Conservation (phyloP, 768 basidiomycete genomes). For the Kockovaella imperatae region DNA sequence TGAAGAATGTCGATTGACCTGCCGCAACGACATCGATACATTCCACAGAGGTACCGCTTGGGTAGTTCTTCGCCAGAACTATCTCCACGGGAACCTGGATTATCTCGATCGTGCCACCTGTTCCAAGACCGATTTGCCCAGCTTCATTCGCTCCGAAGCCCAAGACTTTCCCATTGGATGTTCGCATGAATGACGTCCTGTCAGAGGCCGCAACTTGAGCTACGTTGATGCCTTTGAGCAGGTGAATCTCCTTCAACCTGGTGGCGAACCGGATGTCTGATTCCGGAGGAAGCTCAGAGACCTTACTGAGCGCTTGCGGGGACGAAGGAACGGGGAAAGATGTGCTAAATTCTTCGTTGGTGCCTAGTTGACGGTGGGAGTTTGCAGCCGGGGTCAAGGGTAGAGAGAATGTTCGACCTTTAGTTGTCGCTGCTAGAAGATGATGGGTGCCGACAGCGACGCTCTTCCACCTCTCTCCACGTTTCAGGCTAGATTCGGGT, state of each 20-base stretch:
- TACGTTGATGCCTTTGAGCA: slow-evolving; percentile 57
- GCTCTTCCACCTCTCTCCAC: slow-evolving; percentile 67
- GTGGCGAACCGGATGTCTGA: slow-evolving; percentile 59
- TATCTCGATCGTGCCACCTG: slow-evolving; percentile 55
- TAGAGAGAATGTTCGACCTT: slow-evolving; percentile 69
- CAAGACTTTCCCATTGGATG: slow-evolving; percentile 62
- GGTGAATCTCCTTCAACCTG: slow-evolving; percentile 66
- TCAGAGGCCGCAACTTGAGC: slow-evolving; percentile 65
- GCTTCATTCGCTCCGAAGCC: slow-evolving; percentile 85
- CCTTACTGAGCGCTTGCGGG: slow-evolving; percentile 38
- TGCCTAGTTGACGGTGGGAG: slow-evolving; percentile 72
- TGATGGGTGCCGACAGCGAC: slow-evolving; percentile 62
- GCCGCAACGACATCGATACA: slow-evolving; percentile 65
- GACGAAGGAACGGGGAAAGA: slow-evolving; percentile 21
- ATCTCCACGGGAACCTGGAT: slow-evolving; percentile 81
- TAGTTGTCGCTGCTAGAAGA: slow-evolving; percentile 47
- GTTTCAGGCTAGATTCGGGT: slow-evolving; percentile 53
- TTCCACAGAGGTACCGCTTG: slow-evolving; percentile 52
- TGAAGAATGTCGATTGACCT: slow-evolving; percentile 57
- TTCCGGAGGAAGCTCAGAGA: slow-evolving; percentile 48
- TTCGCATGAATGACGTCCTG: slow-evolving; percentile 65
- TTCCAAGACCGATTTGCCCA: slow-evolving; percentile 76
- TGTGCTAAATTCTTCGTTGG: slow-evolving; percentile 56
- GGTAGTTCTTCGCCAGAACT: slow-evolving; percentile 57
- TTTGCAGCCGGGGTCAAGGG: slow-evolving; percentile 71